Conservation (phyloP, 345 rosid species). For the Eucalyptus sideroxylon region DNA sequence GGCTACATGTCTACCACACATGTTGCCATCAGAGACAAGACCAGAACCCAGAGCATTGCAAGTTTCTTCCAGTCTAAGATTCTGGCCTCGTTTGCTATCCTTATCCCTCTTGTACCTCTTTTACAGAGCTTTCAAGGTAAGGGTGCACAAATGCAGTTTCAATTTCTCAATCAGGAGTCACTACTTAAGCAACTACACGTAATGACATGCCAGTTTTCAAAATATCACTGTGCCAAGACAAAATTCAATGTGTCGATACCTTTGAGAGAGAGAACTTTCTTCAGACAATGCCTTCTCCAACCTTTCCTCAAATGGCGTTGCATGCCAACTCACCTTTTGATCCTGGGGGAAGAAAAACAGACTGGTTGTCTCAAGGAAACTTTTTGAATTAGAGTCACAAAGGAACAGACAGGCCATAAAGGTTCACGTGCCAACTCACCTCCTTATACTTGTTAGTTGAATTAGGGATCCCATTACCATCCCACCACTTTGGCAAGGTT, state of each 20-base stretch:
- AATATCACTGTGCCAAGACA: neutral
- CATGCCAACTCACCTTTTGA: conserved; percentile 97
- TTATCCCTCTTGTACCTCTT: neutral
- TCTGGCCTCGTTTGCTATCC: neutral
- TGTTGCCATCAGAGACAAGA: neutral
- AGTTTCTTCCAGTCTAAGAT: neutral
- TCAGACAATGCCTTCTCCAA: conserved; percentile 88
- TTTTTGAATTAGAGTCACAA: neutral
- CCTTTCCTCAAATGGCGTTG: conserved; percentile 96
- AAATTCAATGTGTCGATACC: conserved; percentile 10
- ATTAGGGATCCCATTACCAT: conserved; percentile 96
- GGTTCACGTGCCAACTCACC: conserved; percentile 7
- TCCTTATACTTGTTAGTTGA: conserved; percentile 93
- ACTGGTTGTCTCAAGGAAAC: neutral
- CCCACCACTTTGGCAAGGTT: conserved; percentile 82
- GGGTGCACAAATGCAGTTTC: neutral
- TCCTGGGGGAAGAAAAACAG: conserved; percentile 36
- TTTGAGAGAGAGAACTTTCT: conserved; percentile 36
- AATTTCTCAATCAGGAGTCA: neutral
- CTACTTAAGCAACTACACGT: neutral
- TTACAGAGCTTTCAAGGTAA: neutral
- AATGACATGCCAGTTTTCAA: neutral
- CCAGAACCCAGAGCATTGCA: neutral
- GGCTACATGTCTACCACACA: neutral
- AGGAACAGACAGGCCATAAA: neutral